phyloP scores from a whole-genome alignment of 306 rosid genomes.

The Vachellia collinsii region DNA sequence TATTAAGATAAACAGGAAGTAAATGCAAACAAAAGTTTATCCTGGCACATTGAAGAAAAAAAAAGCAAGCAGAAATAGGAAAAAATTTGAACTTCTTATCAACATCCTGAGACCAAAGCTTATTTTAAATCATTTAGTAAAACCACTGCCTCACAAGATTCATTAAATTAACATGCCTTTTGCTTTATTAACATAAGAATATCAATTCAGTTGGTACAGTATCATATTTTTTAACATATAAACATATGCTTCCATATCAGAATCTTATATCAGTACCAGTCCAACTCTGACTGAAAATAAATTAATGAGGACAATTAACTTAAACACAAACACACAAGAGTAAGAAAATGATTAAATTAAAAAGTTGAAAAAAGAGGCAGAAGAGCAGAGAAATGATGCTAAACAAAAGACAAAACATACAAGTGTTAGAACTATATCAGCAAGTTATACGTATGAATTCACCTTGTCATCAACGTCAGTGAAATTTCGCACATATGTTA shows the following conservation, averaged over 20 bases:
- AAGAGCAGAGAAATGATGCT: background rate
- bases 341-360: background rate
- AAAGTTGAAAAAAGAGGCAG: background rate
- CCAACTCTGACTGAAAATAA: background rate
- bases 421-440: background rate
- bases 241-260: background rate
- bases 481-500: constrained; percentile 89
- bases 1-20: background rate
- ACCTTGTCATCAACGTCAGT: constrained; percentile 99
- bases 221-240: background rate
- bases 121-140: background rate
- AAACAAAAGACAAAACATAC: background rate
- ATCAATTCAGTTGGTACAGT: background rate
- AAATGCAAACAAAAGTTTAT: background rate
- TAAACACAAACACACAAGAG: background rate
- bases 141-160: constrained; percentile 1
- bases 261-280: background rate
- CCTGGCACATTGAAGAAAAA: background rate
- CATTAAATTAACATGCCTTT: background rate
- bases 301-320: background rate
- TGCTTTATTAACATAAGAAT: background rate
- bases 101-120: background rate
- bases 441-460: constrained; percentile 14
- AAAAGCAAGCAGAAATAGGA: background rate
- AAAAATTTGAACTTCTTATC: background rate